Base-by-base conservation (phyloP, 805 yeast genomes). In the Limtongia smithiae region DNA sequence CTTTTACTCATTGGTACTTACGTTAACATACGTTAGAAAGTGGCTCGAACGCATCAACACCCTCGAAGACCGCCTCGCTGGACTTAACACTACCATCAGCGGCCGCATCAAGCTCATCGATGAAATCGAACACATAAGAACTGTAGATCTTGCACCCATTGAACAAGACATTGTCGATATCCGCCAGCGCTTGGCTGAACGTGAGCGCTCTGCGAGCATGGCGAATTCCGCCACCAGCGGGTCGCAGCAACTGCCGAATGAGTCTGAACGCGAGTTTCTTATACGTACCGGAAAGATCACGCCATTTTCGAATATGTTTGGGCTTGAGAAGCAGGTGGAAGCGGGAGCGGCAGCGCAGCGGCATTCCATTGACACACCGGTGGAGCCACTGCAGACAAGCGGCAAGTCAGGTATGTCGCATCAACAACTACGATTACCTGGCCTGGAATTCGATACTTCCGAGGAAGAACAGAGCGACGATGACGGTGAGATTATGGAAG, bases 201-300 rank as follows among this genome's bases (percentile, higher is more conserved):
- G 70, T 40, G 48, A 63, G 41, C 37, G 25, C 4, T 48, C 60
- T 15, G 46, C 60, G 32, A 47, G 54, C 8, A 48, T 41, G 7
- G 30, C 21, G 6, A 34, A 44, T 2, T 46, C 46, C 2, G 55
- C 40, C 1, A 50, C 46, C 1, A 53, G 50, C 4, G 60, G 50
- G 9, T 62, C 59, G 1, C 54, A 60, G n/a, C 71, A 74, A 55
- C 71, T 77, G 5, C 80, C 84, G 0, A 85, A 78, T n/a, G 97
- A 93, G 62, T 68, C 88, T 0, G 85, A 84, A 61, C 79, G 79
- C 48, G 97, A 90, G 43, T 90, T 68, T 62, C 71, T 93, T 52
- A 78, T 93, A 0, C 74, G 98, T 56, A 90, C 91, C 0, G 98
- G 98, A 25, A 82, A 88, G 64, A 79, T 89, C 48, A 93, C 98